These are phyloP conservation scores for Rhodamnia argentea DNA, from an alignment of 345 rosid species.

Conservation along the genomic window DNA sequence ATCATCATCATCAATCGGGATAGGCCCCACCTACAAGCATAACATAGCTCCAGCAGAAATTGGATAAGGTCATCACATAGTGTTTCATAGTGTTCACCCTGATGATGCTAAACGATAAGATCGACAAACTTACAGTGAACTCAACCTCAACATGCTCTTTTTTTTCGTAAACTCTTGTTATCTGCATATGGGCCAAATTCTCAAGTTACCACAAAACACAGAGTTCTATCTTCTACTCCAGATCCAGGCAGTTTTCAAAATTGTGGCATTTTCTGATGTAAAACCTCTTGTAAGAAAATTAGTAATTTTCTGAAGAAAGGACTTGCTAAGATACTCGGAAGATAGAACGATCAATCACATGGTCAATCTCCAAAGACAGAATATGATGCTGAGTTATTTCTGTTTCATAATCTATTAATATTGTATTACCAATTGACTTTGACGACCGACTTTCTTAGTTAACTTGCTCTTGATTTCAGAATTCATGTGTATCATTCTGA, in stretches of 20 bases:
- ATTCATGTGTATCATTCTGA: background rate
- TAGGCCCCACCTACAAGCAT: constrained; percentile 12
- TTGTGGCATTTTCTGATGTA: background rate
- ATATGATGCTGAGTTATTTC: background rate
- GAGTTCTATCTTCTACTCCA: background rate
- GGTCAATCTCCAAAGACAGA: background rate
- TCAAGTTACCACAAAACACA: background rate
- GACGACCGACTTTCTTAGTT: background rate
- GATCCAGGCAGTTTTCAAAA: background rate
- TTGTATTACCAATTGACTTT: background rate
- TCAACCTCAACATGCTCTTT: constrained; percentile 94
- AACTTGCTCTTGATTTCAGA: background rate
- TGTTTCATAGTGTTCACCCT: background rate
- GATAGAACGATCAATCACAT: background rate
- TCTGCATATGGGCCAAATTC: constrained; percentile 24
- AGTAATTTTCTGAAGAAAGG: background rate
- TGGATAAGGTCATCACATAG: background rate
- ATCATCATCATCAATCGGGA: constrained; percentile 6
- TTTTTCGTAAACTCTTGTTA: constrained; percentile 66
- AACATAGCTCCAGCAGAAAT: background rate
- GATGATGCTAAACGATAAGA: background rate
- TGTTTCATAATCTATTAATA: background rate
- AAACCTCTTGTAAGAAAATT: background rate
- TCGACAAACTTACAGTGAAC: constrained; percentile 51
- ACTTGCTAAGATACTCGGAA: background rate